Base-by-base conservation (phyloP, 116 monocot species). In the Iris pallida region DNA sequence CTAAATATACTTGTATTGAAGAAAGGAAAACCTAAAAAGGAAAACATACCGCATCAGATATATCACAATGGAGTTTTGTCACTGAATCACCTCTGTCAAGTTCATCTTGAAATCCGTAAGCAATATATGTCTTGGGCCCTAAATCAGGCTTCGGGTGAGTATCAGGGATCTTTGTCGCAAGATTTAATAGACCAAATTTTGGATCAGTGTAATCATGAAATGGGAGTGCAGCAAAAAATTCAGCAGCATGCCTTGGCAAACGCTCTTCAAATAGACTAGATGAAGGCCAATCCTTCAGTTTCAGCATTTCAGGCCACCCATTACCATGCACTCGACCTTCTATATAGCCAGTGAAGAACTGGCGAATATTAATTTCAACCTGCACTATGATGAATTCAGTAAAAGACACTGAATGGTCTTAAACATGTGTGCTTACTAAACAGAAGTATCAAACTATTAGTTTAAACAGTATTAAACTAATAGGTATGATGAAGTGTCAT, bases 241-340 rank as follows among this genome's bases (percentile, higher is more conserved):
- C 75, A 68, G 74, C 74, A 62, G 60, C 63, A 56, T 82, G 82
- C 58, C 66, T 49, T 46, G 78, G 75, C 19, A 78, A 78, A 43
- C 47, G 60, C 49, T 82, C 82, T 71, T 67, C 78, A 74, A 82
- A 82, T 15, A 57, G 59, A 46, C 65, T 57, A 42, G 82, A 78
- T 62, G 82, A 61, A 45, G 82, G 82, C 82, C 82, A 78, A 52
- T 82, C 74, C 53, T 78, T 75, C 67, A 82, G 45, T 42, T 78
- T 82, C 45, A 82, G 68, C 74, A 82, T 82, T 69, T 75, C 64
- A 55, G 82, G 82, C 78, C 82, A 78, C 20, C 66, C 55, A 52
- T 67, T 71, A 7, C 7, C 16, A 53, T 78, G 66, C 64, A 74
- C 61, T 6, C 69, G 54, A 42, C 82, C 82, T 63, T 78, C 59